Conservation (phyloP, 208 protist genomes). For the Crithidia brevicula region DNA sequence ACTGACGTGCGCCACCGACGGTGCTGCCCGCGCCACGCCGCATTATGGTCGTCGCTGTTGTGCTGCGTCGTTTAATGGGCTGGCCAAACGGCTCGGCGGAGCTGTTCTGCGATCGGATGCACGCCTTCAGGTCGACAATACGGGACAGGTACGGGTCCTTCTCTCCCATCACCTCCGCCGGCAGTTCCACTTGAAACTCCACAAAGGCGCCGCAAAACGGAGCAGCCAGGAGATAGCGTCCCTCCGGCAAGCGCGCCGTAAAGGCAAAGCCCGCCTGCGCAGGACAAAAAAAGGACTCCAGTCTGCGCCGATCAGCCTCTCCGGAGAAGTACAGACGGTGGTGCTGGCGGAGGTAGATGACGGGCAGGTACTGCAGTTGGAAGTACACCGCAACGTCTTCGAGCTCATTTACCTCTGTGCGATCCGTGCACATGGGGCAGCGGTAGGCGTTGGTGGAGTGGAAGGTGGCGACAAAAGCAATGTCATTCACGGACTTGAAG, state of each 20-base stretch:
- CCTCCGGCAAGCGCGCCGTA: slow-evolving; percentile 52
- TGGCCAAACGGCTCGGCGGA: slow-evolving; percentile 28
- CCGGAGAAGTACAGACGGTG: slow-evolving; percentile 77
- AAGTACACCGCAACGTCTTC: slow-evolving; percentile 76
- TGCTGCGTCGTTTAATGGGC: slow-evolving; percentile 31
- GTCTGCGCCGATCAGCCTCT: slow-evolving; percentile 45
- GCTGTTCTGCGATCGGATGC: slow-evolving; percentile 36
- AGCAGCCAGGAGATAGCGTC: slow-evolving; percentile 63
- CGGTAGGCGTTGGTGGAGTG: slow-evolving; percentile 65
- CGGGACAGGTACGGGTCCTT: slow-evolving; percentile 38
- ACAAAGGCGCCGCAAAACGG: slow-evolving; percentile 65
- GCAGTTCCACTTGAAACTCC: slow-evolving; percentile 58
- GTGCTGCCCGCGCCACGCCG: slow-evolving; percentile 14
- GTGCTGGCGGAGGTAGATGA: slow-evolving; percentile 51
- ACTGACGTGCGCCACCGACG: neutral
- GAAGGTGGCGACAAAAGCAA: slow-evolving; percentile 68
- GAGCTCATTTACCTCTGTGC: slow-evolving; percentile 56
- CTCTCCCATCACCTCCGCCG: slow-evolving; percentile 46
- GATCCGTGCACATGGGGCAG: slow-evolving; percentile 83
- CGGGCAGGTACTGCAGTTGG: slow-evolving; percentile 42
- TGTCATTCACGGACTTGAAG: slow-evolving; percentile 58
- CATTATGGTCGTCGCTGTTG: neutral
- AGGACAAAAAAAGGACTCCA: slow-evolving; percentile 81
- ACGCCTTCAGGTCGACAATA: slow-evolving; percentile 48
- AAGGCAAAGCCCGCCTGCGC: slow-evolving; percentile 62